A percentile compares a stretch with the other conserved stretches of the same genome.
These are phyloP conservation scores for Ostreobium quekettii DNA, from an alignment of 139 green algal species.

Conservation along the genomic window DNA sequence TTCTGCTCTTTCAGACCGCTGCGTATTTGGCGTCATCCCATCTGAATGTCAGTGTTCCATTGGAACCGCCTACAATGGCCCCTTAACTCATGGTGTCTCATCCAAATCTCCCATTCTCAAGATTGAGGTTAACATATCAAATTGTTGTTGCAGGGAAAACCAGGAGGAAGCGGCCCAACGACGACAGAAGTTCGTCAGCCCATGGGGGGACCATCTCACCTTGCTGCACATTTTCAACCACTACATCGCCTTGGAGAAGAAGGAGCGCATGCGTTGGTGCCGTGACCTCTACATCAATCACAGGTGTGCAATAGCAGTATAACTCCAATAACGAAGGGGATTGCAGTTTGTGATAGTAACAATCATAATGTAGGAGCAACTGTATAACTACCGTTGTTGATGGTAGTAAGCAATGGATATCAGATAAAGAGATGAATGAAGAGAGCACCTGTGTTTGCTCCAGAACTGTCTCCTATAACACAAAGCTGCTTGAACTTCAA, in stretches of 20 bases:
- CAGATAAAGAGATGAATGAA: neutral
- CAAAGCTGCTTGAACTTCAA: neutral
- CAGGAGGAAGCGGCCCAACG: constrained; percentile 50
- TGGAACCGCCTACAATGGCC: neutral
- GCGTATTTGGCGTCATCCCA: too few species aligned
- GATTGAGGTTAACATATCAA: neutral
- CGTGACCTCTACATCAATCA: constrained; percentile 54
- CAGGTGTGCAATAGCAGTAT: constrained; percentile 26
- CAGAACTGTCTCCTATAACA: neutral
- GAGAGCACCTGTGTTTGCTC: neutral
- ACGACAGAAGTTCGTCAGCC: constrained; percentile 46
- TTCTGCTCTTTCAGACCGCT: too few species aligned
- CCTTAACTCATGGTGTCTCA: neutral
- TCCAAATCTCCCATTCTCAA: neutral
- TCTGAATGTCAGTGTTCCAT: too few species aligned
- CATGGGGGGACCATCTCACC: constrained; percentile 72
- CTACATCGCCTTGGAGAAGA: constrained; percentile 33
- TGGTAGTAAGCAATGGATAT: neutral
- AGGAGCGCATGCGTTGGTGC: constrained; percentile 40
- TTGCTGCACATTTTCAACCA: constrained; percentile 53
- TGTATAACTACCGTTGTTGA: constrained; percentile 1
- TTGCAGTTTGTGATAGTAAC: neutral
- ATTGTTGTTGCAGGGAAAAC: constrained; percentile 36
- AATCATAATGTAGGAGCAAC: neutral
- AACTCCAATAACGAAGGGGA: neutral